Conservation (phyloP, 805 yeast genomes). For the Wickerhamomyces subpelliculosus region DNA sequence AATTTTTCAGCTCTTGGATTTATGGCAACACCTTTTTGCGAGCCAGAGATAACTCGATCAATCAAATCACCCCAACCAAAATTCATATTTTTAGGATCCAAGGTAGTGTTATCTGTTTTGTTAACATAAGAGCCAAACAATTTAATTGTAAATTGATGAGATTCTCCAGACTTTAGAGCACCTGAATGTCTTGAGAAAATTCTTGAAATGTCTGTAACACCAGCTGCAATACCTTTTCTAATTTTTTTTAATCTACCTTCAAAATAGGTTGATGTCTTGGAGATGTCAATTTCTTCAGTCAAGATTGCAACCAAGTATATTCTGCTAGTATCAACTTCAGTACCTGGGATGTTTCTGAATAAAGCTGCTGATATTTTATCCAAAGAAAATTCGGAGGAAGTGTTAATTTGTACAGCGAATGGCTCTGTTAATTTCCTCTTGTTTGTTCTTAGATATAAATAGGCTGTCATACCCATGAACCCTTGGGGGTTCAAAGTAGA, state of each 20-base stretch:
- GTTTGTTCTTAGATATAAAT: slow-evolving; percentile 60
- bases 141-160: slow-evolving; percentile 66
- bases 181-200: slow-evolving; percentile 63
- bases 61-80: slow-evolving; percentile 88
- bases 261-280: no score
- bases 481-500: slow-evolving; percentile 57
- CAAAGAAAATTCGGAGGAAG: slow-evolving; percentile 50
- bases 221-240: slow-evolving; percentile 81
- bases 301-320: slow-evolving; percentile 71
- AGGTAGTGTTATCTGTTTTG: slow-evolving; percentile 24
- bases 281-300: slow-evolving; percentile 58
- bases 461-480: slow-evolving; percentile 64
- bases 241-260: slow-evolving; percentile 29
- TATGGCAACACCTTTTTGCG: slow-evolving; percentile 69
- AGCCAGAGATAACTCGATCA: slow-evolving; percentile 70
- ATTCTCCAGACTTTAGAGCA: slow-evolving; percentile 49
- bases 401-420: slow-evolving; percentile 58
- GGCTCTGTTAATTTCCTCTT: slow-evolving; percentile 70
- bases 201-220: slow-evolving; percentile 79
- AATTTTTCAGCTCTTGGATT: slow-evolving; percentile 75
- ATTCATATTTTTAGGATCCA: slow-evolving; percentile 35
- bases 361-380: slow-evolving; percentile 74
- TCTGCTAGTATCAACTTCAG: slow-evolving; percentile 55
- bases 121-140: slow-evolving; percentile 64
- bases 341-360: slow-evolving; percentile 67